A percentile compares a stretch with the other conserved stretches of the same genome.
These are phyloP conservation scores for Asterella californica DNA, from an alignment of 225 moss, liverwort and hornwort species.

Conservation along the genomic window DNA sequence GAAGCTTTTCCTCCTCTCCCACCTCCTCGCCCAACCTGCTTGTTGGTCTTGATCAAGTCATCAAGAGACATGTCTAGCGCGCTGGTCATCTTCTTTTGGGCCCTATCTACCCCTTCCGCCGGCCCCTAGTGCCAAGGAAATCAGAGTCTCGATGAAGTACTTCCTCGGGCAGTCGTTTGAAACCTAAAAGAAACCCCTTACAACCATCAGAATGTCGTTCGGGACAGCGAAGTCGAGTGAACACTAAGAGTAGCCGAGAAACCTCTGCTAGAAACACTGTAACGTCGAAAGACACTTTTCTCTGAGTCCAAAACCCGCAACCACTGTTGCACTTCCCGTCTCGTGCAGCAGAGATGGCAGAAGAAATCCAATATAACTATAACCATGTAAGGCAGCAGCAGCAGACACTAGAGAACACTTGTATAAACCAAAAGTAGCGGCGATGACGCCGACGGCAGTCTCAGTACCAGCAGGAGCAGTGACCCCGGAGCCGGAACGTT, in stretches of 20 bases:
- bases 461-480: slow-evolving; percentile 13
- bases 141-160: slow-evolving; percentile 19
- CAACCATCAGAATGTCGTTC: slow-evolving; percentile 35
- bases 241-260: slow-evolving; percentile 30
- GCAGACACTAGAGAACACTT: neutral
- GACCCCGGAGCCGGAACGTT: neutral
- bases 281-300: slow-evolving; percentile 1
- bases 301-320: slow-evolving; percentile 5
- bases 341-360: slow-evolving; percentile 7
- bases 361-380: slow-evolving; percentile 4
- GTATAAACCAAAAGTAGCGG: slow-evolving; percentile 15
- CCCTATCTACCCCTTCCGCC: slow-evolving; percentile 23
- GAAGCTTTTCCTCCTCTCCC: slow-evolving; percentile 50
- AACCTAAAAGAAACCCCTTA: slow-evolving; percentile 51
- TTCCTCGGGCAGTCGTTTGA: slow-evolving; percentile 17
- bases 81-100: slow-evolving; percentile 64
- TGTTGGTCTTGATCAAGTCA: slow-evolving; percentile 99
- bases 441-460: neutral
- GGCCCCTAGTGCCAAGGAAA: slow-evolving; percentile 23
- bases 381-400: slow-evolving; percentile 4
- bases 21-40: slow-evolving; percentile 72
- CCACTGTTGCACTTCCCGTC: slow-evolving; percentile 12
- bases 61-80: slow-evolving; percentile 98
- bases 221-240: slow-evolving; percentile 25
- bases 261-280: slow-evolving; percentile 4